A percentile compares a stretch with the other conserved stretches of the same genome.
Conservation (phyloP, 352 stramenopile genomes). For the Phytophthora europaea region DNA sequence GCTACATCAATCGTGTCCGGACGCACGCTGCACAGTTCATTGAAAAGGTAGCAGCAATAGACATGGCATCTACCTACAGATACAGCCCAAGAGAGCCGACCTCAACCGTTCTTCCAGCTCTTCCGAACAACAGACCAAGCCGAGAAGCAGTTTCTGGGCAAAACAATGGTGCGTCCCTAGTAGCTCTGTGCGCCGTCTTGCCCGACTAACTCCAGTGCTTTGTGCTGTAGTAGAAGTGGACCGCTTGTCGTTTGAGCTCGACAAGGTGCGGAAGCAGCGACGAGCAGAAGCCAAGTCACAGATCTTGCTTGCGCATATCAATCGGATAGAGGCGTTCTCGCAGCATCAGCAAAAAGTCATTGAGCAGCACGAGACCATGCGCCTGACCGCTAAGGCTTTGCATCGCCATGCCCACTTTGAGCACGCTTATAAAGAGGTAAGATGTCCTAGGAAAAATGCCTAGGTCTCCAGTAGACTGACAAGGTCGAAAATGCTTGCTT, state of each 20-base stretch:
- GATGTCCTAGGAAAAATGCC: neutral
- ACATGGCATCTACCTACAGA: neutral
- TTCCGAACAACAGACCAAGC: constrained; percentile 7
- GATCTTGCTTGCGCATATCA: constrained; percentile 60
- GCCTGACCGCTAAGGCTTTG: constrained; percentile 56
- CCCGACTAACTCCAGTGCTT: neutral
- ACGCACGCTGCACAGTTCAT: constrained; percentile 47
- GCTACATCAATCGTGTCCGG: constrained; percentile 57
- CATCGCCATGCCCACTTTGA: constrained; percentile 58
- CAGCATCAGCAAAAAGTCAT: constrained; percentile 46
- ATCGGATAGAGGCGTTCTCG: constrained; percentile 53
- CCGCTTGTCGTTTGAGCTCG: constrained; percentile 56
- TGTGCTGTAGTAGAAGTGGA: constrained; percentile 26
- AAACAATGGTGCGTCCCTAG: constrained; percentile 11
- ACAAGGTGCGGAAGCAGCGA: constrained; percentile 54
- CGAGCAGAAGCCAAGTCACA: constrained; percentile 48
- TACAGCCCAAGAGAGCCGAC: neutral
- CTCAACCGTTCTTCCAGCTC: neutral
- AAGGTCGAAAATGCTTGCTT: neutral
- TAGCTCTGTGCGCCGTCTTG: neutral
- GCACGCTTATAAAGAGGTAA: constrained; percentile 46
- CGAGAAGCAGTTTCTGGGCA: neutral
- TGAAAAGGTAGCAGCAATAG: constrained; percentile 27
- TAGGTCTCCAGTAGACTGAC: neutral
- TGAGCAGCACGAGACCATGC: constrained; percentile 48